Conservation (phyloP, 305 asterid genomes). For the Fraxinus latifolia region DNA sequence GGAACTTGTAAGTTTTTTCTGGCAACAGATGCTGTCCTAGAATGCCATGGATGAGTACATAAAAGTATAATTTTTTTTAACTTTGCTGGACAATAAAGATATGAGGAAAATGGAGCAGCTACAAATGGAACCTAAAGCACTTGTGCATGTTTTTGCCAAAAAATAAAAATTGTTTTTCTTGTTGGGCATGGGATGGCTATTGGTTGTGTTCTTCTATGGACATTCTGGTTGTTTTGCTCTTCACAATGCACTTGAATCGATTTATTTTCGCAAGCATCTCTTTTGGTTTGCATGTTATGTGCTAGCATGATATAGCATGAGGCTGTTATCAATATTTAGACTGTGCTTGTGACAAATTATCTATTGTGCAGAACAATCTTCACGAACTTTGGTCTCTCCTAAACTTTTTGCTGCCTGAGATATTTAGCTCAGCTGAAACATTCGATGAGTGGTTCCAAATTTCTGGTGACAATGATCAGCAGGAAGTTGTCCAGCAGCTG, state of each 20-base stretch:
- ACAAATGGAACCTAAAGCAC: background rate
- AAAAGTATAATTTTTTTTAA: background rate
- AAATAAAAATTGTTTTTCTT: background rate
- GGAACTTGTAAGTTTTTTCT: background rate
- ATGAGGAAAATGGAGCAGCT: background rate
- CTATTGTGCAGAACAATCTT: constrained; percentile 80
- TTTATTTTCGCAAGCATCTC: background rate
- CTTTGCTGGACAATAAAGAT: background rate
- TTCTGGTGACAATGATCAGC: constrained; percentile 96
- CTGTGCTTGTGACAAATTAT: background rate
- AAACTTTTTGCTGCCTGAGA: constrained; percentile 94
- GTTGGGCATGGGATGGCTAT: background rate
- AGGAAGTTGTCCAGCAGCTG: constrained; percentile 99
- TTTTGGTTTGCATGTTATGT: constrained; percentile 8
- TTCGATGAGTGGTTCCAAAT: constrained; percentile 99
- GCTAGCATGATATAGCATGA: background rate
- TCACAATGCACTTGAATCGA: background rate
- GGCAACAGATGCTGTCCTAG: background rate
- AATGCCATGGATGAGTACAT: background rate
- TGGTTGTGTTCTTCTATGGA: background rate
- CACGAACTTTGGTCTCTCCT: constrained; percentile 98
- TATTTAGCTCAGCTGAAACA: constrained; percentile 97
- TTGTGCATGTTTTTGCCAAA: background rate
- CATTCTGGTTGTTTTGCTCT: background rate
- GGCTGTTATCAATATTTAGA: background rate